Evolutionary conservation across 2,329 filamentous ascomycete genomes (phyloP), one percentile per base, ranked within the genome.

Genomic region (Fusarium albidum): DNA sequence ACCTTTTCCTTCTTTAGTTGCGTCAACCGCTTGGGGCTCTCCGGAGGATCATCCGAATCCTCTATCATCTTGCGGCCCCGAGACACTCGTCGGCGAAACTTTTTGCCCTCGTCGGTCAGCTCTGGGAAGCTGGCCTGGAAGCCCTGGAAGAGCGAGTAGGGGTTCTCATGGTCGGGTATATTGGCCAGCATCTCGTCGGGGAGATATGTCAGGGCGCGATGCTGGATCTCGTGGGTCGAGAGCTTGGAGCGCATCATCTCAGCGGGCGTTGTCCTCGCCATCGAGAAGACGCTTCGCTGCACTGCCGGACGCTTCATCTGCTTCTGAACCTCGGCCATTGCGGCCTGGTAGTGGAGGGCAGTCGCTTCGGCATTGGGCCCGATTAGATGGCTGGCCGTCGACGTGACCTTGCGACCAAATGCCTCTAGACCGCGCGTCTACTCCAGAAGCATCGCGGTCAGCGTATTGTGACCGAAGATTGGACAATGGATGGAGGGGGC

Each of bases 101-200:
- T 90, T 70, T 88, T 87, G 62, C 83, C 84, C 58, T 88, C 84
- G 13, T 95, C 90, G 6, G 79, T 80, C 59, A 84, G 74, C 59
- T 87, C 84, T 3, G 93, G 93, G 57, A 96, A 81, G 59, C 87
- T 93, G 40, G 94, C 95, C 76, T 96, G 88, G 74, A 99, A 99
- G 62, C 95, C 95, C 73, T 99, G 91, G 73, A 99, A 98, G 37
- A 99, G 81, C 33, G 93, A 97, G 77, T 96, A 99, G 13, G 87
- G 80, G 74, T 91, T 96, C 17, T 88, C 87, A 70, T 89, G 84
- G 55, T 96, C 92, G 64, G 95, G 95, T 43, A 97, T 94, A 71
- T 96, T 93, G 63, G 81, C 80, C 39, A 99, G 84, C 64, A 99
- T 83, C 57, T 97, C 93, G 75, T 99, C 94, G 42, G 95, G 87